These are phyloP conservation scores for Pythium graminicola DNA, from an alignment of 352 stramenopile genomes.

Conservation along the genomic window DNA sequence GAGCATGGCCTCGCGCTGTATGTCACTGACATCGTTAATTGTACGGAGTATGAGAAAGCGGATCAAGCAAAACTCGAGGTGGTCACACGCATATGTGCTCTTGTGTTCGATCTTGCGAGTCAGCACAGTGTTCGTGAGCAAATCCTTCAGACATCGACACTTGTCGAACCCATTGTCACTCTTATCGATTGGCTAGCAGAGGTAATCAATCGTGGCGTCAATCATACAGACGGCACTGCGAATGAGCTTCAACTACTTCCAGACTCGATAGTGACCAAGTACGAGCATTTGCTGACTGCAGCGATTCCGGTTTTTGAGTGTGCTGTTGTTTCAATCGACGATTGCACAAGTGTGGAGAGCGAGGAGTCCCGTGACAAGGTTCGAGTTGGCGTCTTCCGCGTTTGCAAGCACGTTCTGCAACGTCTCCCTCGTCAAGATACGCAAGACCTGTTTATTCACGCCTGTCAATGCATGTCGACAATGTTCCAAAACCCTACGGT, in stretches of 20 bases:
- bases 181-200: conserved; percentile 19
- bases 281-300: conserved; percentile 24
- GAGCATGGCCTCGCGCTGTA: conserved; percentile 24
- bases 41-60: conserved; percentile 14
- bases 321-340: conserved; percentile 11
- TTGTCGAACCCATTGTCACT: conserved; percentile 13
- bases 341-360: background rate
- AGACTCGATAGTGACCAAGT: conserved; percentile 3
- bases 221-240: background rate
- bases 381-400: background rate
- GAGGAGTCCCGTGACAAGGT: background rate
- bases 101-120: conserved; percentile 45
- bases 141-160: conserved; percentile 32
- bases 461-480: conserved; percentile 15
- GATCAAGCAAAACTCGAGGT: conserved; percentile 42
- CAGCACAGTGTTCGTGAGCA: conserved; percentile 33
- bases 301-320: conserved; percentile 52
- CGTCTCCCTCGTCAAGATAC: background rate
- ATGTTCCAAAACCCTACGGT: conserved; percentile 30
- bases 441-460: conserved; percentile 10
- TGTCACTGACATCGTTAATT: background rate
- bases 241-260: background rate
- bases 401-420: conserved; percentile 6
- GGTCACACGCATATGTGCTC: conserved; percentile 38
- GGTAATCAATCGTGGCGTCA: background rate